These are phyloP conservation scores for Calonectria crousiana DNA, from an alignment of 2,329 filamentous ascomycete genomes.

Conservation along the genomic window DNA sequence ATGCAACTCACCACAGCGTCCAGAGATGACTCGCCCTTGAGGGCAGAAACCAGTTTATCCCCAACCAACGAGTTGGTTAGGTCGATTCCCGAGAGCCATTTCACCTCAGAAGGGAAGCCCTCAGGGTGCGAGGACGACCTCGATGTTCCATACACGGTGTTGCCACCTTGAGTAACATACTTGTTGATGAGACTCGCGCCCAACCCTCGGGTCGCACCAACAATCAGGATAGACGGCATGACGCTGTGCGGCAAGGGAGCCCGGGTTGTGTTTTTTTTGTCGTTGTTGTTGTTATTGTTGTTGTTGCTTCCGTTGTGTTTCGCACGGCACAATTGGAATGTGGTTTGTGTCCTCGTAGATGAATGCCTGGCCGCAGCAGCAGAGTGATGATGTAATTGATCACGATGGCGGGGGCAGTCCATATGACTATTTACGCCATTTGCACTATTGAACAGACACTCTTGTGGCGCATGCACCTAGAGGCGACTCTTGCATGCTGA, in stretches of 20 bases:
- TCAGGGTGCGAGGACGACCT: slow-evolving; percentile 60
- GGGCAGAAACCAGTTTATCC: slow-evolving; percentile 56
- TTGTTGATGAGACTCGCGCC: slow-evolving; percentile 71
- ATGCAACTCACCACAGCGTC: slow-evolving; percentile 56
- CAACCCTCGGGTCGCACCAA: slow-evolving; percentile 77
- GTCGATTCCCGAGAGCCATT: slow-evolving; percentile 72
- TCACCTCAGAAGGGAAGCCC: slow-evolving; percentile 56
- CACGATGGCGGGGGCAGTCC: slow-evolving; percentile 27
- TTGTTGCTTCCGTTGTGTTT: background rate
- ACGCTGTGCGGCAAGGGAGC: background rate
- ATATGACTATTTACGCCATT: slow-evolving; percentile 7
- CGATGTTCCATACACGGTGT: slow-evolving; percentile 71
- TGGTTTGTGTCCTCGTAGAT: slow-evolving; percentile 9
- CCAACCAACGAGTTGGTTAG: slow-evolving; percentile 62
- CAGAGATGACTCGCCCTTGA: slow-evolving; percentile 56
- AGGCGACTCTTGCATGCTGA: background rate
- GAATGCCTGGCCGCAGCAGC: background rate
- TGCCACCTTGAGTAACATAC: slow-evolving; percentile 63
- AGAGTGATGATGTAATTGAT: slow-evolving; percentile 37
- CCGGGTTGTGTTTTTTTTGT: background rate
- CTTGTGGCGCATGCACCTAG: slow-evolving; percentile 6
- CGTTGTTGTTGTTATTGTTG: background rate
- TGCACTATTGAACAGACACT: slow-evolving; percentile 21
- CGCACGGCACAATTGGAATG: background rate
- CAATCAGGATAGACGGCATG: slow-evolving; percentile 68